Evolutionary conservation across 805 yeast species (phyloP).

Genomic region (Cyberlindnera amylophila): DNA sequence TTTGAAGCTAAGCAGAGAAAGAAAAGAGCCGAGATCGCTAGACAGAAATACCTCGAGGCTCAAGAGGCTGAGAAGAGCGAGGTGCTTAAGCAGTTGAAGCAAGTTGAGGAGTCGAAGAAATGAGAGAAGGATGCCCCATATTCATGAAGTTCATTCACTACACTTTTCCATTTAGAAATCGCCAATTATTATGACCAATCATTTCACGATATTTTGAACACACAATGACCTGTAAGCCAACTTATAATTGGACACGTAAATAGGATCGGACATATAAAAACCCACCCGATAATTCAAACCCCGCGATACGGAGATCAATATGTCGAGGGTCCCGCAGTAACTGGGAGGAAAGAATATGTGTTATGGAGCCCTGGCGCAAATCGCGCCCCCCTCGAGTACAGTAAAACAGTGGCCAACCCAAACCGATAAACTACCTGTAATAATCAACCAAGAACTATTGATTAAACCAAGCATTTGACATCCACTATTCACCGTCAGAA

Average conservation of each 20-base stretch:
- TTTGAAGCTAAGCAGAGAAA: constrained; percentile 63
- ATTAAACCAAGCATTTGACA: too few species aligned
- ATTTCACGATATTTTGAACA: background rate
- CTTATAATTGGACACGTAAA: too few species aligned
- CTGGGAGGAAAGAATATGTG: too few species aligned
- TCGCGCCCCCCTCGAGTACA: too few species aligned
- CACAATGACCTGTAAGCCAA: too few species aligned
- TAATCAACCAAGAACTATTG: background rate
- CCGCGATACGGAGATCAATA: too few species aligned
- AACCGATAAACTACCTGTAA: background rate
- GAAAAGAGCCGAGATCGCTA: constrained; percentile 61
- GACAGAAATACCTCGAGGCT: constrained; percentile 38
- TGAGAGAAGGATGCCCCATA: background rate
- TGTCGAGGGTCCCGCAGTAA: too few species aligned
- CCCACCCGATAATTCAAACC: too few species aligned
- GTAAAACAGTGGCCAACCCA: too few species aligned
- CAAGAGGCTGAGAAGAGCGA: constrained; percentile 30
- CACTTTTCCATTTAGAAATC: background rate
- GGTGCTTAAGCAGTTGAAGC: background rate
- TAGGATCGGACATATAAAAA: too few species aligned
- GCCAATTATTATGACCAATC: background rate
- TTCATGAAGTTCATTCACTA: background rate
- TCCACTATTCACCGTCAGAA: too few species aligned
- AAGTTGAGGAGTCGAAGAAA: background rate
- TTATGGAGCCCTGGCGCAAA: too few species aligned